Percentiles rank a stretch among this genome's conserved stretches.
phyloP scores from a whole-genome alignment of 345 rosid genomes.

The Moricandia moricandioides region DNA sequence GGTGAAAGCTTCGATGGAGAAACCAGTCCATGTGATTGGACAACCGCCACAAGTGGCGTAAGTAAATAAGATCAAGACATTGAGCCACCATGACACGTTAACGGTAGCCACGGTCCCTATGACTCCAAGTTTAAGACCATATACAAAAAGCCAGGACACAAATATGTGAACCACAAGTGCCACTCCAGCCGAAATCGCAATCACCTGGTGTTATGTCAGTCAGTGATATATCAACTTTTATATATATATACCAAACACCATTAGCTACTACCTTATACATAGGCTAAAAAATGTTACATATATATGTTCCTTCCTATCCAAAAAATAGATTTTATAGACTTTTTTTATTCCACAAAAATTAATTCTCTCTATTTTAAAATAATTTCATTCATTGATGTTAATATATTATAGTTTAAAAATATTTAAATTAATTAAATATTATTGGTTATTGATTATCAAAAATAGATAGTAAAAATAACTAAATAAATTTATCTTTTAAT shows the following conservation, averaged over 20 bases:
- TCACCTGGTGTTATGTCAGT: not conserved
- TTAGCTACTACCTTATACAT: not conserved
- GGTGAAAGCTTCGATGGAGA: not conserved
- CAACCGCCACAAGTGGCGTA: not conserved
- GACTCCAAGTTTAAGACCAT: not conserved
- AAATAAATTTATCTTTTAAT: not conserved
- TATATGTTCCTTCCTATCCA: not conserved
- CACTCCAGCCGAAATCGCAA: not conserved
- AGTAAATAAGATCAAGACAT: not conserved
- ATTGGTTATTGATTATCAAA: not conserved
- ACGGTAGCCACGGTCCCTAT: not conserved
- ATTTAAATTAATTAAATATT: not conserved
- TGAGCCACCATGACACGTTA: not conserved
- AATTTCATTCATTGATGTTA: too few relatives aligned
- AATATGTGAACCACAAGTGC: not conserved
- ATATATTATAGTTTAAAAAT: not conserved
- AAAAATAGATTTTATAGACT: too few relatives aligned
- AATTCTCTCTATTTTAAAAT: too few relatives aligned
- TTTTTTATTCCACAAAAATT: too few relatives aligned
- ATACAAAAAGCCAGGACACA: not conserved
- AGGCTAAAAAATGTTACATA: not conserved
- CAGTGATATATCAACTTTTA: not conserved
- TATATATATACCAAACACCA: too few relatives aligned
- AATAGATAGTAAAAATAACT: not conserved
- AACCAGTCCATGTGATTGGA: not conserved